Conservation (phyloP, 345 rosid genomes). For the Erodium maritimum region DNA sequence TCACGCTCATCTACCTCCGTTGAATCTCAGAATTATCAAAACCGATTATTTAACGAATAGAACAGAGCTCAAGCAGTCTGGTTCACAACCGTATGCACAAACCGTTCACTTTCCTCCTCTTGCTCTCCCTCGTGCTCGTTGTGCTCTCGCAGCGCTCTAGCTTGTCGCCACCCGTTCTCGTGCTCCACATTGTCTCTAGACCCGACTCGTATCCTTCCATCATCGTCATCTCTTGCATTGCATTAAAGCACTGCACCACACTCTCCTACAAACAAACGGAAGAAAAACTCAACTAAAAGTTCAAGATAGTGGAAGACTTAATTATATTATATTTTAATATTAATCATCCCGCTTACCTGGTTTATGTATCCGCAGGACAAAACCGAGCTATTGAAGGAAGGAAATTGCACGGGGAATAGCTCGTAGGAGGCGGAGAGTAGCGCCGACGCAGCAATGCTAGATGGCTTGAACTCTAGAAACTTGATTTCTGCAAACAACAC, state of each 20-base stretch:
- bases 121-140: not conserved
- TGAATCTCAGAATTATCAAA: too few relatives aligned
- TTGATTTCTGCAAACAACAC: constrained; percentile 49
- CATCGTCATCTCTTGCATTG: constrained; percentile 30
- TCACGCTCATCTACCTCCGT: not conserved
- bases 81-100: too few relatives aligned
- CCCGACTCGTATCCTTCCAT: too few relatives aligned
- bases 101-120: not conserved
- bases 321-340: too few relatives aligned
- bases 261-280: constrained; percentile 27
- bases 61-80: too few relatives aligned
- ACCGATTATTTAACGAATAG: too few relatives aligned
- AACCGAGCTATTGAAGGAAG: constrained; percentile 25
- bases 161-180: too few relatives aligned
- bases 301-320: too few relatives aligned
- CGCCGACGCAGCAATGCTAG: constrained; percentile 49
- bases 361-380: constrained; percentile 24
- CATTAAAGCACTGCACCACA: constrained; percentile 26
- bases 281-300: too few relatives aligned
- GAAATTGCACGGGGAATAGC: constrained; percentile 39
- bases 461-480: constrained; percentile 51
- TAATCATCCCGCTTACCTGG: constrained; percentile 34
- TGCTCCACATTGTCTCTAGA: too few relatives aligned
- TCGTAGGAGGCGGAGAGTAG: constrained; percentile 42
- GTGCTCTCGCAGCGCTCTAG: too few relatives aligned